These are phyloP conservation scores for Botryotinia convoluta DNA, from an alignment of 2,329 filamentous ascomycete genomes.

Conservation along the genomic window DNA sequence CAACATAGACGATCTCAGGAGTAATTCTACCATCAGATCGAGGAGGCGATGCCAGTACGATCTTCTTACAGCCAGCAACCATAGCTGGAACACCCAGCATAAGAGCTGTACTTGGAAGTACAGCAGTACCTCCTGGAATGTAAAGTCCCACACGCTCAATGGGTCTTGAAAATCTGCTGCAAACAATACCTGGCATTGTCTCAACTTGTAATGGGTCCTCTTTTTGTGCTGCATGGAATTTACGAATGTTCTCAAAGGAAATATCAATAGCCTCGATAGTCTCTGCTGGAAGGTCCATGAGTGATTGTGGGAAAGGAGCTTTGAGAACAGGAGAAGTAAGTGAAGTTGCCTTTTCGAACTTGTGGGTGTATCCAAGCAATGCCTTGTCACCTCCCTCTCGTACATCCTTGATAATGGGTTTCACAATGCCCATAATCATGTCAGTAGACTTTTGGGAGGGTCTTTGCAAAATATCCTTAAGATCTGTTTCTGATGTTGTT, in stretches of 20 bases:
- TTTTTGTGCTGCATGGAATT: constrained; percentile 89
- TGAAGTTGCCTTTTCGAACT: constrained; percentile 94
- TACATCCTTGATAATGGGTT: constrained; percentile 87
- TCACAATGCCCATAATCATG: constrained; percentile 84
- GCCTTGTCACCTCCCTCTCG: constrained; percentile 81
- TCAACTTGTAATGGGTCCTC: constrained; percentile 82
- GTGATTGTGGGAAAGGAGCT: constrained; percentile 78
- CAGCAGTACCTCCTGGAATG: constrained; percentile 91
- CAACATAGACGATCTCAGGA: constrained; percentile 95
- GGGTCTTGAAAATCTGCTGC: constrained; percentile 85
- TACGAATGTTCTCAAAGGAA: constrained; percentile 90
- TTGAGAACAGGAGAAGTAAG: constrained; percentile 84
- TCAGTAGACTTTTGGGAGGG: constrained; percentile 96
- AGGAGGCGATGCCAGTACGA: constrained; percentile 89
- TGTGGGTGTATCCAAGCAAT: constrained; percentile 90
- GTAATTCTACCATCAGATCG: constrained; percentile 86
- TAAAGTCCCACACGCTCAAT: constrained; percentile 97
- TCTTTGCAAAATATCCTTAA: constrained; percentile 74
- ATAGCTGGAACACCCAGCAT: constrained; percentile 98
- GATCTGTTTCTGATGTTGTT: constrained; percentile 59
- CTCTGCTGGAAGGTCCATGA: constrained; percentile 83
- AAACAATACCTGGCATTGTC: constrained; percentile 96
- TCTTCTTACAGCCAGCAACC: constrained; percentile 94
- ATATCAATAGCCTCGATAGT: constrained; percentile 90
- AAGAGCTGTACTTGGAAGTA: constrained; percentile 93